Conservation (phyloP, 2,329 filamentous ascomycete species). For the Alternaria arborescens region DNA sequence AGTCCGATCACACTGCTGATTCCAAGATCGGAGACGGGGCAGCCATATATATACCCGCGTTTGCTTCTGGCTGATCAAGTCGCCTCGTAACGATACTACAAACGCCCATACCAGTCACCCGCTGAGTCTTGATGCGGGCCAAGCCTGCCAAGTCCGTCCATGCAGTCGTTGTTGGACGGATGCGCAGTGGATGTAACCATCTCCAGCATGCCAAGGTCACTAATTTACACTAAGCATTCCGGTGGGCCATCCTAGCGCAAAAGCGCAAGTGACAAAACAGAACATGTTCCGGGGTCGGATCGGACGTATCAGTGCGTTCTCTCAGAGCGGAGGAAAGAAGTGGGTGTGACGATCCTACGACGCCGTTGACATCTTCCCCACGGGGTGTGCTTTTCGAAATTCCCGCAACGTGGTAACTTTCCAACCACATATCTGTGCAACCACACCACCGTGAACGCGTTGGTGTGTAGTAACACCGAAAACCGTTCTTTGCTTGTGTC, state of each 20-base stretch:
- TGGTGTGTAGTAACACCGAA: constrained; percentile 6
- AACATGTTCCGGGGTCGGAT: constrained; percentile 21
- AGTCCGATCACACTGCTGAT: constrained; percentile 28
- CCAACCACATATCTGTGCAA: constrained; percentile 1
- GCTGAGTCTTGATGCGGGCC: constrained; percentile 38
- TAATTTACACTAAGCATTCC: constrained; percentile 39
- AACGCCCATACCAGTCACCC: constrained; percentile 27
- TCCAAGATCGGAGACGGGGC: constrained; percentile 9
- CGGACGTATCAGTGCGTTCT: constrained; percentile 25
- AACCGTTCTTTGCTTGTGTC: constrained; percentile 6
- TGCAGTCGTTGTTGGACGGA: constrained; percentile 29
- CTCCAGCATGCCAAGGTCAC: constrained; percentile 33
- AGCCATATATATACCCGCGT: constrained; percentile 31
- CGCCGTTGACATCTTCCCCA: constrained; percentile 29
- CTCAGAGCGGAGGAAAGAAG: constrained; percentile 15
- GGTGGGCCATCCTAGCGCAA: constrained; percentile 20
- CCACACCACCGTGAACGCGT: not conserved
- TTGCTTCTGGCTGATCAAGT: constrained; percentile 14
- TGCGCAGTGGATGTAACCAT: constrained; percentile 33
- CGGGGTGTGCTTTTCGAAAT: constrained; percentile 27
- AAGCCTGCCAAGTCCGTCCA: constrained; percentile 44
- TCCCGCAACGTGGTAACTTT: constrained; percentile 12
- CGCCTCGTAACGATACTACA: constrained; percentile 26
- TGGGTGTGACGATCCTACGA: constrained; percentile 31
- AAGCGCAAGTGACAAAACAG: constrained; percentile 29